phyloP scores from a whole-genome alignment of 768 basidiomycete species.

The Xerocomus potaroensis region DNA sequence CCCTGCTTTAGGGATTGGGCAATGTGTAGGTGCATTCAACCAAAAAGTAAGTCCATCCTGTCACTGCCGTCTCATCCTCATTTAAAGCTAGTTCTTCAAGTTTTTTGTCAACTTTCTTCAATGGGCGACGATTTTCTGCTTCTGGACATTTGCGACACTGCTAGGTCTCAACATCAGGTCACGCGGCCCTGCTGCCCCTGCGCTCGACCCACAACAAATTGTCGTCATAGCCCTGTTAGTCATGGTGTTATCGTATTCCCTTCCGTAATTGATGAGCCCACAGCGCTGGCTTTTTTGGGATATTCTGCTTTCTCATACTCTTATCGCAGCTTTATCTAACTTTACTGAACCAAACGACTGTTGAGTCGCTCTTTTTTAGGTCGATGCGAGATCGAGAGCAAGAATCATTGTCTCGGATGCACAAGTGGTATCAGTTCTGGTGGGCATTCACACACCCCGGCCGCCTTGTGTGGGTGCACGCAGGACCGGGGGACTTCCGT shows the following conservation, averaged over 20 bases:
- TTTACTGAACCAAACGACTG: constrained; percentile 64
- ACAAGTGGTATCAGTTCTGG: constrained; percentile 53
- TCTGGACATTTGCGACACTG: constrained; percentile 61
- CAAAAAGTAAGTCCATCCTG: constrained; percentile 56
- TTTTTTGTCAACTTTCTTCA: constrained; percentile 82
- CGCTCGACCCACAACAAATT: constrained; percentile 64
- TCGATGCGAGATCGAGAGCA: constrained; percentile 64
- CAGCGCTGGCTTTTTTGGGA: constrained; percentile 64
- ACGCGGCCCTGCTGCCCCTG: constrained; percentile 13
- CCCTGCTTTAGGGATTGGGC: constrained; percentile 76
- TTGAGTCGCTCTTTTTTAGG: constrained; percentile 65
- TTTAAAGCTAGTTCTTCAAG: constrained; percentile 30
- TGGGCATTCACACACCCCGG: constrained; percentile 32
- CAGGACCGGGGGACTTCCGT: too few species aligned
- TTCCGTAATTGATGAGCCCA: constrained; percentile 4
- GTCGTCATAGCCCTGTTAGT: constrained; percentile 73
- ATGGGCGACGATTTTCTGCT: constrained; percentile 55
- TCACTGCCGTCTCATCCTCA: neutral
- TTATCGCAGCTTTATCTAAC: constrained; percentile 60
- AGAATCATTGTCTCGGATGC: constrained; percentile 43
- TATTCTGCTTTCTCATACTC: constrained; percentile 63
- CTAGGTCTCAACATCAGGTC: constrained; percentile 46
- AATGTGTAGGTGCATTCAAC: constrained; percentile 90
- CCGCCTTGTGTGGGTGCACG: too few species aligned
- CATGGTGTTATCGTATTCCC: neutral